Conservation (phyloP, 2,329 filamentous ascomycete species). For the Blastomyces parvus region DNA sequence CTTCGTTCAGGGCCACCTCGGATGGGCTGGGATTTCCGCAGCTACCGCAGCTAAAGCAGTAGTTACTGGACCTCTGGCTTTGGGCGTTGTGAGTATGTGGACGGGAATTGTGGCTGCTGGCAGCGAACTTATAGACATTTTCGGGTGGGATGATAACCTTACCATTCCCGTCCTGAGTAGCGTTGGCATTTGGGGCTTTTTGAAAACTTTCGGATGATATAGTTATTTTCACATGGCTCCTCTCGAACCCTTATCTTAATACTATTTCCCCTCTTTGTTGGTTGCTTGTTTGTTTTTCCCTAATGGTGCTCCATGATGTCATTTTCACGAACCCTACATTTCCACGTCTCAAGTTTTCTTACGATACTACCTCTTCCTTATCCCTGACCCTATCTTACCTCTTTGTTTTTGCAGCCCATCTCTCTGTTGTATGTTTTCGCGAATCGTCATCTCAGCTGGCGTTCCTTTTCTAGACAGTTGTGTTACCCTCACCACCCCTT, state of each 20-base stretch:
- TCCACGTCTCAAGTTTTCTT: neutral
- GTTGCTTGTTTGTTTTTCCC: neutral
- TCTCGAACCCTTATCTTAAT: neutral
- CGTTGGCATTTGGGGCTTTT: conserved; percentile 78
- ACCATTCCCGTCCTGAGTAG: conserved; percentile 91
- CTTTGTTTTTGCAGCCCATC: neutral
- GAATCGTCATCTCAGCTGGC: neutral
- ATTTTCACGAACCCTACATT: conserved; percentile 5
- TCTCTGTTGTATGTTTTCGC: neutral
- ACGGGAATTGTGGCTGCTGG: conserved; percentile 81
- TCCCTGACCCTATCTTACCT: neutral
- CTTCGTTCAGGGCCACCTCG: conserved; percentile 49
- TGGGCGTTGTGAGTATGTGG: conserved; percentile 72
- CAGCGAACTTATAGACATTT: conserved; percentile 84
- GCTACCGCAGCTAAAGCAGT: conserved; percentile 45
- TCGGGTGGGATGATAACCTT: conserved; percentile 93
- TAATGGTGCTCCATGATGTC: neutral
- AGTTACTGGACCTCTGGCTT: conserved; percentile 60
- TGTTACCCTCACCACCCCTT: neutral
- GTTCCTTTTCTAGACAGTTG: neutral
- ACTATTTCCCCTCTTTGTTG: neutral
- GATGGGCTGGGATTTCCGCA: conserved; percentile 34
- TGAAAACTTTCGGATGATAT: conserved; percentile 63
- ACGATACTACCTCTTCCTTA: neutral
- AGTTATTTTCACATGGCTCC: neutral